Evolutionary conservation across 2,329 filamentous ascomycete species (phyloP).

Genomic region (Lachnellula hyalina): DNA sequence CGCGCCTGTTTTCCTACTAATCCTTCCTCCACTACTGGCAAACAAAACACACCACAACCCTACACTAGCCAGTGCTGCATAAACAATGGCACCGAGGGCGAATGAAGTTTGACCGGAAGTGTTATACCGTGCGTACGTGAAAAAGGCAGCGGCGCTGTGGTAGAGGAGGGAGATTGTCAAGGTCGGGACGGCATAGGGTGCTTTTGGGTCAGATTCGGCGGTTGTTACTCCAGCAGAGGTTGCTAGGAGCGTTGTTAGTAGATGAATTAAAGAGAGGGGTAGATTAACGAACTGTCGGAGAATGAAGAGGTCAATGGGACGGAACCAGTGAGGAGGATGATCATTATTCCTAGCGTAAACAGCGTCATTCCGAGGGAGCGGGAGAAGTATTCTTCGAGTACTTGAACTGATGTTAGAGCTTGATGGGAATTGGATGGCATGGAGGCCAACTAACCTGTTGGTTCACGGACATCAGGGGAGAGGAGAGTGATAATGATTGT

Average conservation of each 20-base stretch:
- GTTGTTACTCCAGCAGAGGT: conserved; percentile 34
- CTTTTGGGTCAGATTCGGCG: conserved; percentile 42
- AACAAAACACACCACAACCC: conserved; percentile 53
- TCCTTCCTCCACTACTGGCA: conserved; percentile 47
- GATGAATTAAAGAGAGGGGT: background rate
- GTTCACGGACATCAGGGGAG: conserved; percentile 49
- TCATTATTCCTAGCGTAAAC: conserved; percentile 50
- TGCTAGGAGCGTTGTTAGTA: conserved; percentile 16
- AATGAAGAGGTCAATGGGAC: conserved; percentile 49
- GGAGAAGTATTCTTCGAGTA: conserved; percentile 58
- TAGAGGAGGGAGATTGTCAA: conserved; percentile 53
- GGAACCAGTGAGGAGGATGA: conserved; percentile 57
- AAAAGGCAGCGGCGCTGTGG: conserved; percentile 51
- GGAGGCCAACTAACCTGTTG: conserved; percentile 41
- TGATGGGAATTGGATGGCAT: background rate
- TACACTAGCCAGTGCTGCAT: conserved; percentile 44
- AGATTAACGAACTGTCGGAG: conserved; percentile 22
- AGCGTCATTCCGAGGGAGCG: conserved; percentile 55
- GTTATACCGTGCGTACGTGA: conserved; percentile 55
- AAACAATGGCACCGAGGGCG: conserved; percentile 46
- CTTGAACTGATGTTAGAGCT: conserved; percentile 31
- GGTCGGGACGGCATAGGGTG: conserved; percentile 54
- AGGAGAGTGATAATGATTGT: conserved; percentile 56
- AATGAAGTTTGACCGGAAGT: conserved; percentile 46
- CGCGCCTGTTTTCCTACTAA: conserved; percentile 58